These are phyloP conservation scores for Naganishia vaughanmartiniae DNA, from an alignment of 768 basidiomycete species.

Conservation along the genomic window DNA sequence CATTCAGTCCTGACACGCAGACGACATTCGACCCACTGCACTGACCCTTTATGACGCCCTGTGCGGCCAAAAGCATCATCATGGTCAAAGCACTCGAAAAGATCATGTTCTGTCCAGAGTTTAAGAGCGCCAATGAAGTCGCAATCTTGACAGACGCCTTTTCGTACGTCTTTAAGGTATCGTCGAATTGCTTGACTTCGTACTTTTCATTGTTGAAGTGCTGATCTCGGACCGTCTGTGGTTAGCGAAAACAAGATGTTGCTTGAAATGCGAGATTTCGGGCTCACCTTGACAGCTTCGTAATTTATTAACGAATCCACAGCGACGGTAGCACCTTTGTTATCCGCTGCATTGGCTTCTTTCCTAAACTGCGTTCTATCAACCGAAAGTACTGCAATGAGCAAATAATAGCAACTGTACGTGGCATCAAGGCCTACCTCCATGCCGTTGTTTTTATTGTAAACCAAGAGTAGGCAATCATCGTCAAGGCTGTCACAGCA, in stretches of 20 bases:
- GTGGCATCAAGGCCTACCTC: constrained; percentile 60
- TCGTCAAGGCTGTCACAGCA: constrained; percentile 75
- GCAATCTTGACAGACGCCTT: constrained; percentile 90
- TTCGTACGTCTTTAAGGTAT: constrained; percentile 79
- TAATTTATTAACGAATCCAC: constrained; percentile 97
- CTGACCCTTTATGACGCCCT: constrained; percentile 84
- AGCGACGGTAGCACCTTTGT: constrained; percentile 87
- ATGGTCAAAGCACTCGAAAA: constrained; percentile 88
- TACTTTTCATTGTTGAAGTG: constrained; percentile 96
- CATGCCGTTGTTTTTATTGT: constrained; percentile 93
- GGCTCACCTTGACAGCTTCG: constrained; percentile 88
- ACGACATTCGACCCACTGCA: constrained; percentile 32
- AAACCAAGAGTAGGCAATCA: constrained; percentile 94
- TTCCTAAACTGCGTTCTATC: constrained; percentile 84
- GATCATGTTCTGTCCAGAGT: constrained; percentile 95
- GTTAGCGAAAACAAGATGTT: background rate
- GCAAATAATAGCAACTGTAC: background rate
- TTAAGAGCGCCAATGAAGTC: constrained; percentile 85
- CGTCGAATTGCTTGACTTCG: constrained; percentile 88
- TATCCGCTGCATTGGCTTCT: constrained; percentile 92
- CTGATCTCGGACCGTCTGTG: constrained; percentile 55
- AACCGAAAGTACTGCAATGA: background rate
- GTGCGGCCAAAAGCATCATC: constrained; percentile 95
- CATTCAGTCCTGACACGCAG: background rate
- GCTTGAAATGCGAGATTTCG: background rate